These are phyloP conservation scores for Colletotrichum sp. DNA, from an alignment of 2,329 filamentous ascomycete genomes.

Conservation along the genomic window DNA sequence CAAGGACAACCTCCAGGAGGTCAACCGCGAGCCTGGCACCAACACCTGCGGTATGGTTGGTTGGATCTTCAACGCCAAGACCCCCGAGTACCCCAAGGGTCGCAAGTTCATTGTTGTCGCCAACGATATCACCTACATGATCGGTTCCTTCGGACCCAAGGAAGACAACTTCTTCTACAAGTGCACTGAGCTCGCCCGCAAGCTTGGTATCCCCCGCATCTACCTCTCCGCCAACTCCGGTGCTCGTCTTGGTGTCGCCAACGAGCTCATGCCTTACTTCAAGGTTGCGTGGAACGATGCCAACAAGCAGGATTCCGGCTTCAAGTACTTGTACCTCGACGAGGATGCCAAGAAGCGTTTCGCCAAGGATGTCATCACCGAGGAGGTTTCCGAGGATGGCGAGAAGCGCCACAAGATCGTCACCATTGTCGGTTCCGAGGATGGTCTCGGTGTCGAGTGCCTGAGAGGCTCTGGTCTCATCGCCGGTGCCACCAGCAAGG, in stretches of 20 bases:
- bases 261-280: slow-evolving; percentile 97
- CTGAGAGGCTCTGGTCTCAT: slow-evolving; percentile 97
- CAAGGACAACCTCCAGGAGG: slow-evolving; percentile 87
- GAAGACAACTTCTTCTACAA: slow-evolving; percentile 99
- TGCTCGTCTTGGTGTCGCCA: slow-evolving; percentile 94
- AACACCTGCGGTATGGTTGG: slow-evolving; percentile 99
- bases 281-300: slow-evolving; percentile 95
- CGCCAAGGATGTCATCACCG: slow-evolving; percentile 77
- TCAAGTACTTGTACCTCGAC: slow-evolving; percentile 96
- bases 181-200: slow-evolving; percentile 94
- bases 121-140: slow-evolving; percentile 99
- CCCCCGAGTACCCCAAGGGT: slow-evolving; percentile 92
- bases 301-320: slow-evolving; percentile 81
- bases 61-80: slow-evolving; percentile 94
- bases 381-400: slow-evolving; percentile 83
- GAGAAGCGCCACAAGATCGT: slow-evolving; percentile 94
- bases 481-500: slow-evolving; percentile 93
- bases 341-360: slow-evolving; percentile 87
- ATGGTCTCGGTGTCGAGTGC: slow-evolving; percentile 97
- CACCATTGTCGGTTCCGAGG: slow-evolving; percentile 90
- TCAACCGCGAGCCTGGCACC: slow-evolving; percentile 91
- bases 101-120: slow-evolving; percentile 94
- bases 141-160: slow-evolving; percentile 94
- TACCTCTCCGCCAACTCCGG: slow-evolving; percentile 99
- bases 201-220: slow-evolving; percentile 93